Percentiles rank a stretch among this genome's conserved stretches.
These are phyloP conservation scores for Phytophthora pseudosyringae DNA, from an alignment of 352 stramenopile genomes.

Conservation along the genomic window DNA sequence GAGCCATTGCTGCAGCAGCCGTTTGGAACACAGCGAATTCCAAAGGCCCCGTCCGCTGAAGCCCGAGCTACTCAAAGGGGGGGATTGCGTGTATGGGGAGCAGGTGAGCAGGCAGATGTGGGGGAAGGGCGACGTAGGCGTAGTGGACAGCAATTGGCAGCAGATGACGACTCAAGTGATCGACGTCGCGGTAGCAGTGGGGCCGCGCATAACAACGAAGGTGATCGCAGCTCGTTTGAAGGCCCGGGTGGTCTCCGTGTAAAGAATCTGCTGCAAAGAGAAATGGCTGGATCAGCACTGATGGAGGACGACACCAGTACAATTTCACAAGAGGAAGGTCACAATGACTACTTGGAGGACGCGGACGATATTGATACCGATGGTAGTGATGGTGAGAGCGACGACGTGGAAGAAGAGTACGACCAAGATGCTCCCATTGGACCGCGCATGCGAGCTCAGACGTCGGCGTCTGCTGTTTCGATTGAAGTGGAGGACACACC, in stretches of 20 bases:
- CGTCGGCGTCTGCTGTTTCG: slow-evolving; percentile 52
- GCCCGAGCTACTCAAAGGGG: slow-evolving; percentile 21
- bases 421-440: slow-evolving; percentile 2
- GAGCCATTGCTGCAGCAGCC: slow-evolving; percentile 72
- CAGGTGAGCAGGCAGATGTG: slow-evolving; percentile 14
- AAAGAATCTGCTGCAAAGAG: slow-evolving; percentile 49
- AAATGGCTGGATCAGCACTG: slow-evolving; percentile 44
- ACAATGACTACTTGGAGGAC: slow-evolving; percentile 22
- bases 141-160: slow-evolving; percentile 16
- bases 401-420: slow-evolving; percentile 22
- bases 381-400: slow-evolving; percentile 22
- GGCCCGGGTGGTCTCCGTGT: slow-evolving; percentile 35
- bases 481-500: slow-evolving; percentile 84
- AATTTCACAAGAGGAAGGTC: slow-evolving; percentile 41
- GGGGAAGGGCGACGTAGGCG: slow-evolving; percentile 11
- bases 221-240: slow-evolving; percentile 9
- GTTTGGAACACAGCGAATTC: slow-evolving; percentile 69
- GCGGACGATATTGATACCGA: slow-evolving; percentile 14
- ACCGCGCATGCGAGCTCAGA: slow-evolving; percentile 16
- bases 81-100: slow-evolving; percentile 30
- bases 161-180: slow-evolving; percentile 4
- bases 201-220: background rate
- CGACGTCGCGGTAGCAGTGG: slow-evolving; percentile 7
- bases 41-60: slow-evolving; percentile 33
- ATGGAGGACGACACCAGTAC: slow-evolving; percentile 44